Base-by-base conservation (phyloP, 306 rosid genomes). In the Quercus wislizeni region DNA sequence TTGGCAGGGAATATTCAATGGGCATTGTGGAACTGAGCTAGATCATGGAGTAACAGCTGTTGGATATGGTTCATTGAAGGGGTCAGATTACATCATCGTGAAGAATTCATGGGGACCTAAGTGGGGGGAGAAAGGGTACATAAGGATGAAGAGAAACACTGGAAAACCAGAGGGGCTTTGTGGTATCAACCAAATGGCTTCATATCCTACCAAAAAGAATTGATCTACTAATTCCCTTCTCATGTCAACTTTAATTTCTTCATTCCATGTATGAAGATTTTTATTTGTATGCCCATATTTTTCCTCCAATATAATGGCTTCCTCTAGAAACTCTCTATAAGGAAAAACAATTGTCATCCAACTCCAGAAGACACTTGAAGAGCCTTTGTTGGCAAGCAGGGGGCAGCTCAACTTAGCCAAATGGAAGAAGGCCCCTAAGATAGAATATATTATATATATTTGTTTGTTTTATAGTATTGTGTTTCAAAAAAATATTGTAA, bases 61-160 rank as follows among this genome's bases (percentile, higher is more conserved):
- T 46, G 99, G 98, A 65, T 93, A 96, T 8, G 98, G 96, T 4
- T 83, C 96, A 74, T 74, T 89, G 7, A 86, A 90, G 68, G 93
- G 93, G 2, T 35, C 83, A 68, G 96, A 96, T 79, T 96, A 96
- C 84, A 81, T 96, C 83, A 91, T 75, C 20, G 98, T 96, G 61
- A 96, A 84, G 85, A 96, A 96, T 77, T 96, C 98, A 38, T 93
- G 98, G 94, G 99, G 99, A 28, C 59, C 90, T 19, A 88, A 88
- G 73, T 96, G 99, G 98, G 99, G 99, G 70, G 99, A 96, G 81
- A 90, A 91, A 74, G 99, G 98, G 1, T 96, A 85, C 79, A 89
- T 93, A 43, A 87, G 96, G 77, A 90, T 96, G 94, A 91, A 70
- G 89, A 88, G 96, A 41, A 91, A 85, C 80, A 91, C 74, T 0